Conservation (phyloP, 2,329 filamentous ascomycete genomes). For the Cordyceps javanica region DNA sequence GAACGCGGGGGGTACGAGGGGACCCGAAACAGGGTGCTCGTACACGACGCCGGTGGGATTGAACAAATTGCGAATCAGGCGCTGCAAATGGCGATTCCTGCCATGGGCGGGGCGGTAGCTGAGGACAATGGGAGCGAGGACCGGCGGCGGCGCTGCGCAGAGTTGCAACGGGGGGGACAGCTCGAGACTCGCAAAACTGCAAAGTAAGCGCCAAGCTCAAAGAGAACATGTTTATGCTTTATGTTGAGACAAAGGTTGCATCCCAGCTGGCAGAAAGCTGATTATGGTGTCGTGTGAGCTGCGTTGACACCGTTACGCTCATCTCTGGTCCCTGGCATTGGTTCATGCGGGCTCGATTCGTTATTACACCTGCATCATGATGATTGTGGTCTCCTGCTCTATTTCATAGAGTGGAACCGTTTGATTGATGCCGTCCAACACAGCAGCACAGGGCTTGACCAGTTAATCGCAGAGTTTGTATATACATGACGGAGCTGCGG, state of each 20-base stretch:
- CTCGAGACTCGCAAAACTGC: background rate
- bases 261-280: background rate
- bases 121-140: background rate
- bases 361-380: background rate
- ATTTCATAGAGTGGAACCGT: background rate
- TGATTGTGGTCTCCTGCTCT: background rate
- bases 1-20: background rate
- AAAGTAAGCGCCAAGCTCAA: background rate
- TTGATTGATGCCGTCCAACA: background rate
- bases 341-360: background rate
- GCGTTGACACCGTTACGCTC: background rate
- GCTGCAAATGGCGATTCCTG: background rate
- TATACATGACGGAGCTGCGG: background rate
- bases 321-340: background rate
- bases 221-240: background rate
- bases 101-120: background rate
- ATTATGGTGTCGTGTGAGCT: background rate
- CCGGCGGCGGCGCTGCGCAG: too few relatives aligned
- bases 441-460: background rate
- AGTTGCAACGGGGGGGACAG: too few relatives aligned
- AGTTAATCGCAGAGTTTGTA: background rate
- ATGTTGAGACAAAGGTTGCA: background rate
- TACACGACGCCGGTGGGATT: background rate
- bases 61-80: background rate
- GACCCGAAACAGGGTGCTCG: background rate